Base-by-base conservation (phyloP, 73 alveolate genomes). In the Paramecium primaurelia region DNA sequence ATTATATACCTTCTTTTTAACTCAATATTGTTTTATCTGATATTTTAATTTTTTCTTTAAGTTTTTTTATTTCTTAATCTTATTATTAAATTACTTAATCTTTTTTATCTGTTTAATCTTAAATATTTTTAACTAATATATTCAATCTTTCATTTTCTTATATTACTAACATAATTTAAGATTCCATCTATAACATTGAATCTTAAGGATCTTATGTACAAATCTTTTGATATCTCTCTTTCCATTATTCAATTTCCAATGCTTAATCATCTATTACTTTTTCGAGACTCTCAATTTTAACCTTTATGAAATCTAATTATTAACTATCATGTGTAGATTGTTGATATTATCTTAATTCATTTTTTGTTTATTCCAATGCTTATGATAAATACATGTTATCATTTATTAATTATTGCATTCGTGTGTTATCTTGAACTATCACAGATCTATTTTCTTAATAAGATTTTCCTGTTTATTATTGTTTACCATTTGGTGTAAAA, bases 401-500 rank as follows among this genome's bases (percentile, higher is more conserved):
- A 80, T 80, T 80, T 20, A 80, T 80, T 64, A 80, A 49, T 26
- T 80, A 80, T 80, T 80, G 75, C 30, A 80, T 47, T 49, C 59
- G 12, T 37, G 87, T 40, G 47, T 75, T 75, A 34, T 75, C 88
- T 38, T 75, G 9, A 10, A 42, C 49, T 22, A 80, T 26, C 16
- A 80, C 44, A 1, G 71, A 80, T 80, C 34, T 80, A 80, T 80
- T 80, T 25, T 80, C 91, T 80, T 80, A 28, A 47, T 30, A 73
- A 14, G 36, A 8, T 12, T 75, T 75, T 75, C 88, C 60, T 22
- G 38, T 9, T 75, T 75, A 38, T 36, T 30, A 75, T 75, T 75
- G 68, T 47, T 80, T 80, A 9, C 91, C 51, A 80, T 80, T 80
- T 45, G 91, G 91, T 32, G 91, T 80, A 80, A 80, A 80, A 32